These are phyloP conservation scores for Stephania japonica DNA, from an alignment of 164 flowering plant species.

Conservation along the genomic window DNA sequence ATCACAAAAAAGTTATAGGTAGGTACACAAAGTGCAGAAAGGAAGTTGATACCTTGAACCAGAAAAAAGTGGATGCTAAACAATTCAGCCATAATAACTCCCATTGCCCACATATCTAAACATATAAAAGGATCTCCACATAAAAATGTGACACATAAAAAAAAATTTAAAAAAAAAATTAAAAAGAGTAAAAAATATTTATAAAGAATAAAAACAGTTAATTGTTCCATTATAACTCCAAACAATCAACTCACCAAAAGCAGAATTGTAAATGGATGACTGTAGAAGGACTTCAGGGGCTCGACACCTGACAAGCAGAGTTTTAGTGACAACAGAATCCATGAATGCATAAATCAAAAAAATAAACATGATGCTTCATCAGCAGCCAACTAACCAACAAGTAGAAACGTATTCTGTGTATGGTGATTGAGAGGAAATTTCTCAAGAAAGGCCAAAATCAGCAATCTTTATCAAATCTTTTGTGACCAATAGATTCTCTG, in stretches of 20 bases:
- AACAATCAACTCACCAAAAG: slow-evolving; percentile 70
- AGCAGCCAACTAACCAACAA: slow-evolving; percentile 52
- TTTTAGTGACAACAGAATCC: background rate
- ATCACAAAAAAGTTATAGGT: no score
- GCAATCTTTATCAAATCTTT: no score
- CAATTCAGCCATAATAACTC: slow-evolving; percentile 94
- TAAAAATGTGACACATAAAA: no score
- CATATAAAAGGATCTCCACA: no score
- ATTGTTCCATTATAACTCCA: background rate
- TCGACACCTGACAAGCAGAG: slow-evolving; percentile 52
- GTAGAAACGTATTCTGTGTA: slow-evolving; percentile 41
- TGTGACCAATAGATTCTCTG: no score
- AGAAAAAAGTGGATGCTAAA: slow-evolving; percentile 82
- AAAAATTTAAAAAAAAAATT: no score
- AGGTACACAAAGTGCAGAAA: background rate
- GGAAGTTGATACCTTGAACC: slow-evolving; percentile 59
- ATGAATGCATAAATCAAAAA: background rate
- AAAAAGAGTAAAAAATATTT: no score
- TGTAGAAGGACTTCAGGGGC: slow-evolving; percentile 95
- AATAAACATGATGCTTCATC: background rate
- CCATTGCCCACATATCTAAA: slow-evolving; percentile 99
- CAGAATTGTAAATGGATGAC: slow-evolving; percentile 64
- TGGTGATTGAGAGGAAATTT: slow-evolving; percentile 69
- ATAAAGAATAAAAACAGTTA: no score
- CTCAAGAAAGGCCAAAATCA: slow-evolving; percentile 95